Base-by-base conservation (phyloP, 768 basidiomycete species). In the Pleurotus eryngii region DNA sequence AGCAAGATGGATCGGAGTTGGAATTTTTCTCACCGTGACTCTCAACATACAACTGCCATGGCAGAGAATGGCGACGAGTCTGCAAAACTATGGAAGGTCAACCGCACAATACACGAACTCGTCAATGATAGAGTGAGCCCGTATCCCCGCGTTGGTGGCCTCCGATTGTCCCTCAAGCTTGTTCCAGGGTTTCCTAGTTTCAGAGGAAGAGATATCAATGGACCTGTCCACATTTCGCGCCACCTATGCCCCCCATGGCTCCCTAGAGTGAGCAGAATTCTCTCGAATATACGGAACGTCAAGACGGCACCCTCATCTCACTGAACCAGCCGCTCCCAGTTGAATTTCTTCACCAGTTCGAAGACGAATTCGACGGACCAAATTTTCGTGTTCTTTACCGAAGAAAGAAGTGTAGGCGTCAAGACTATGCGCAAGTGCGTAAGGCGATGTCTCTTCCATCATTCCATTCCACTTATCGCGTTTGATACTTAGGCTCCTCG, bases 371-470 rank as follows among this genome's bases (percentile, higher is more conserved):
- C 83, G 22, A 71, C 74, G 7, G 87, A 94, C 64, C 89, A 91
- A 70, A 92, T 99, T 65, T 98, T 92, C 64, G 78, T 98, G 17
- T 98, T 91, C 71, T 99, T 96, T 73, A 87, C 93, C n/a, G 94
- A 95, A 46, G 97, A 98, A 72, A 83, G 78, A 70, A 93, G 92
- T 65, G 97, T 98, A 5, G 92, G 95, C 58, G 94, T 98, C 45
- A 96, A 97, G 73, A 93, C 95, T 3, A 98, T 98, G 93, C 80
- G 95, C 76, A 96, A 94, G 96, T 97, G 70, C 55, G 89, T 79
- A 20, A 20, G 37, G 47, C 35, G 12, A 18, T 55, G 27, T 42
- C 24, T 20, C 15, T 49, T 56, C 22, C 37, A 49, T 47, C 46
- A 37, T 20, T 27, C 24, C 27, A 50, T 27, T 27, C 49, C 56